Conservation (phyloP, 106 monocot genomes). For the Dioscorea alata region DNA sequence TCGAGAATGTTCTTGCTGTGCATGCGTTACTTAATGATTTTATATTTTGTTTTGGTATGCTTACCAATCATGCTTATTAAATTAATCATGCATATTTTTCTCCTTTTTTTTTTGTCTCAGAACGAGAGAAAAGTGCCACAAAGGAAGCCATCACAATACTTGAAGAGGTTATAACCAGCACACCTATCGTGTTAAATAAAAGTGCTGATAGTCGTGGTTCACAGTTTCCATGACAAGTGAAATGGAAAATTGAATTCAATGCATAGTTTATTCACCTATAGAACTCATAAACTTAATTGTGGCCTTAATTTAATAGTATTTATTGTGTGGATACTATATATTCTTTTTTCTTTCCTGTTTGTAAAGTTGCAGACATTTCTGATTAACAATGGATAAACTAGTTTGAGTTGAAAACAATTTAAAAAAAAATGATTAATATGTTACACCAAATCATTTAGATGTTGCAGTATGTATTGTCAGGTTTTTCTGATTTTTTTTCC, state of each 20-base stretch:
- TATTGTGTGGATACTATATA: neutral
- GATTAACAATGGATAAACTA: neutral
- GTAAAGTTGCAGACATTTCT: neutral
- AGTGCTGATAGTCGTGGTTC: neutral
- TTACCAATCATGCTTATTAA: neutral
- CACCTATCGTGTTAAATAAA: neutral
- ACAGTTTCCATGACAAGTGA: neutral
- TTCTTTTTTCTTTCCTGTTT: no score
- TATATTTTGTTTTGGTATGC: neutral
- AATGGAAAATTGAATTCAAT: neutral
- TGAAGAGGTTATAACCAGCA: slow-evolving; percentile 40
- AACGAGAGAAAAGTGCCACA: slow-evolving; percentile 97
- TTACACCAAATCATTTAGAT: neutral
- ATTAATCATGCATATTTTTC: neutral
- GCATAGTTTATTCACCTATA: neutral
- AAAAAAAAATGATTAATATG: neutral
- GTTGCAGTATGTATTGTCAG: neutral
- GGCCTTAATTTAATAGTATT: neutral
- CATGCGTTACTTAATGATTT: neutral
- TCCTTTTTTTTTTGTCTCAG: slow-evolving; percentile 31
- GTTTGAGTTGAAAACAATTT: neutral
- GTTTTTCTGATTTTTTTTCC: neutral
- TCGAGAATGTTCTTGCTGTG: neutral
- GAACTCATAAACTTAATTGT: neutral
- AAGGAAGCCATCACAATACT: slow-evolving; percentile 87